phyloP scores from a whole-genome alignment of 2,329 filamentous ascomycete genomes.

The Epichloe elymi region DNA sequence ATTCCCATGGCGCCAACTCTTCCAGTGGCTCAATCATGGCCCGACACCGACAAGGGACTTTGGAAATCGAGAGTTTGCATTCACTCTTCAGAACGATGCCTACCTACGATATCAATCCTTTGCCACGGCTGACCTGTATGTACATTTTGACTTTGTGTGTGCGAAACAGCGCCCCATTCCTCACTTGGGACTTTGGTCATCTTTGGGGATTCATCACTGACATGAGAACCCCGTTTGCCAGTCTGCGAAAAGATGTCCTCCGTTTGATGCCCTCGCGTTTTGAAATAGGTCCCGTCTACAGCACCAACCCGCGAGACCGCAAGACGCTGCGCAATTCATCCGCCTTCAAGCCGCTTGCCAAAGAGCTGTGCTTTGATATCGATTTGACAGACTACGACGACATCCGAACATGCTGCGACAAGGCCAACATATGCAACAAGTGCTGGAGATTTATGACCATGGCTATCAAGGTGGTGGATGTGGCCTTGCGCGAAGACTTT shows the following conservation, averaged over 20 bases:
- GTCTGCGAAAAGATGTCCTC: constrained; percentile 82
- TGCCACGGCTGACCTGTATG: constrained; percentile 38
- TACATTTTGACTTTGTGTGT: background rate
- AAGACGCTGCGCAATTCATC: constrained; percentile 72
- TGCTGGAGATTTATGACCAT: constrained; percentile 98
- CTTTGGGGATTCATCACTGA: background rate
- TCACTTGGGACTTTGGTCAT: background rate
- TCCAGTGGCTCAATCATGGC: constrained; percentile 96
- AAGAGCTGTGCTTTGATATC: constrained; percentile 98
- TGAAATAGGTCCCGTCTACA: constrained; percentile 97
- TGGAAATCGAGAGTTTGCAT: constrained; percentile 86
- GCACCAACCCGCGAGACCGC: constrained; percentile 81
- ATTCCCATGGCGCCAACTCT: constrained; percentile 87
- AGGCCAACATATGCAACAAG: constrained; percentile 83
- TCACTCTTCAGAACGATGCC: constrained; percentile 83
- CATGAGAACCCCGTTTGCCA: constrained; percentile 18
- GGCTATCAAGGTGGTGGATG: constrained; percentile 88
- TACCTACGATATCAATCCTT: constrained; percentile 83
- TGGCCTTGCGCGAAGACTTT: constrained; percentile 81
- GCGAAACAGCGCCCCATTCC: background rate
- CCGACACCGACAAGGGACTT: constrained; percentile 79
- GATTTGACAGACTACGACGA: constrained; percentile 99
- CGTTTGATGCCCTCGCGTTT: constrained; percentile 83
- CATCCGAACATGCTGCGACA: constrained; percentile 86
- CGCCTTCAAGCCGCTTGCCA: constrained; percentile 75